Evolutionary conservation across 1,139 yeast species (phyloP).

Genomic region (Lodderomyces parapsilosis): DNA sequence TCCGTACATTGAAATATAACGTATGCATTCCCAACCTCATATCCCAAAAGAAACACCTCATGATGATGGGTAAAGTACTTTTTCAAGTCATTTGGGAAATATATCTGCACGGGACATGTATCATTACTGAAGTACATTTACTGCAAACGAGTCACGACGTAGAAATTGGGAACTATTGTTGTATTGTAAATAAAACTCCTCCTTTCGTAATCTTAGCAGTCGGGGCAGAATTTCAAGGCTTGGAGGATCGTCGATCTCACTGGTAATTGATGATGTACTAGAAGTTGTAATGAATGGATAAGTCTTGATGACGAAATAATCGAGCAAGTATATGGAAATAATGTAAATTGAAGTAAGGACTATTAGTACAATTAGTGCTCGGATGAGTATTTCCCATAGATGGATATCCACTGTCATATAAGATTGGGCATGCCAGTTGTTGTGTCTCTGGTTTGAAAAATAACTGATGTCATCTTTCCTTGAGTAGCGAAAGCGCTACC

Average conservation of each 20-base stretch:
- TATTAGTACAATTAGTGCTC: not conserved
- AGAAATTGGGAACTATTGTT: conserved; percentile 45
- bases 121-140: conserved; percentile 16
- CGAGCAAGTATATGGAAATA: not conserved
- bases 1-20: conserved; percentile 24
- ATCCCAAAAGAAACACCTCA: conserved; percentile 24
- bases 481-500: not conserved
- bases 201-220: not conserved
- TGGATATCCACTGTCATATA: not conserved
- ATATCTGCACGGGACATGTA: conserved; percentile 22
- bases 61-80: conserved; percentile 12
- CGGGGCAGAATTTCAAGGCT: not conserved
- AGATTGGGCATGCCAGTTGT: not conserved
- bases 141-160: conserved; percentile 40
- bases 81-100: conserved; percentile 35
- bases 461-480: not conserved
- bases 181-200: conserved; percentile 31
- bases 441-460: not conserved
- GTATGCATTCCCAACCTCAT: conserved; percentile 21
- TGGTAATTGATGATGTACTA: not conserved
- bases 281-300: conserved; percentile 10
- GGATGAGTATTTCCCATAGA: conserved; percentile 1
- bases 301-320: conserved; percentile 5
- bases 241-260: not conserved
- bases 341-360: not conserved